These are phyloP conservation scores for Samsoniella hepiali DNA, from an alignment of 2,329 filamentous ascomycete genomes.

Conservation along the genomic window DNA sequence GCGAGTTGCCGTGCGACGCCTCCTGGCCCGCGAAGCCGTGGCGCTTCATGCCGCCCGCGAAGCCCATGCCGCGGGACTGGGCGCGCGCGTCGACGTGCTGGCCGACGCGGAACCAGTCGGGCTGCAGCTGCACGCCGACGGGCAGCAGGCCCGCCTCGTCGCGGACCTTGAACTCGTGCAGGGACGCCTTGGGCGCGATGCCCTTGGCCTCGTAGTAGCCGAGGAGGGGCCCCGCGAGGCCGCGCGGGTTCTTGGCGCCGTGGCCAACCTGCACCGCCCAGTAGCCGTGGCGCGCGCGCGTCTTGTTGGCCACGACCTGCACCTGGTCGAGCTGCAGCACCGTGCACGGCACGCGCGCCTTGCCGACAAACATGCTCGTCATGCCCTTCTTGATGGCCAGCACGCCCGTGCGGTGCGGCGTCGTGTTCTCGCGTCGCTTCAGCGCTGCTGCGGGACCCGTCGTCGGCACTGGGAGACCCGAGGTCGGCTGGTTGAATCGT, in stretches of 20 bases:
- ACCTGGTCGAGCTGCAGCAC: slow-evolving; percentile 91
- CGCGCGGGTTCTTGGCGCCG: slow-evolving; percentile 69
- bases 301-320: slow-evolving; percentile 86
- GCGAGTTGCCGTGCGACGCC: slow-evolving; percentile 91
- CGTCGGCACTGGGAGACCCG: slow-evolving; percentile 55
- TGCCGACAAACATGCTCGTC: slow-evolving; percentile 83
- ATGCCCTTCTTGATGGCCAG: slow-evolving; percentile 93
- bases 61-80: slow-evolving; percentile 82
- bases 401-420: slow-evolving; percentile 71
- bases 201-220: slow-evolving; percentile 84
- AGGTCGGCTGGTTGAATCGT: slow-evolving; percentile 58
- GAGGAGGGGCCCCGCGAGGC: slow-evolving; percentile 76
- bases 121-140: slow-evolving; percentile 71
- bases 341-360: slow-evolving; percentile 78
- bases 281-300: slow-evolving; percentile 76
- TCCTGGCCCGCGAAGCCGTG: slow-evolving; percentile 87
- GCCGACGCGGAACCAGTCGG: slow-evolving; percentile 88
- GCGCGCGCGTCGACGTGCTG: slow-evolving; percentile 86
- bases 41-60: slow-evolving; percentile 96
- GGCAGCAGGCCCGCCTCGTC: slow-evolving; percentile 68
- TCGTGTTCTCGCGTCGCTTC: slow-evolving; percentile 54
- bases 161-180: slow-evolving; percentile 85
- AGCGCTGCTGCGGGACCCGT: slow-evolving; percentile 60
- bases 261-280: slow-evolving; percentile 88
- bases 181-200: slow-evolving; percentile 76